Evolutionary conservation across 257 asterid genomes (phyloP), one percentile per base, ranked within the genome.

Genomic region (Primulina tabacum): DNA sequence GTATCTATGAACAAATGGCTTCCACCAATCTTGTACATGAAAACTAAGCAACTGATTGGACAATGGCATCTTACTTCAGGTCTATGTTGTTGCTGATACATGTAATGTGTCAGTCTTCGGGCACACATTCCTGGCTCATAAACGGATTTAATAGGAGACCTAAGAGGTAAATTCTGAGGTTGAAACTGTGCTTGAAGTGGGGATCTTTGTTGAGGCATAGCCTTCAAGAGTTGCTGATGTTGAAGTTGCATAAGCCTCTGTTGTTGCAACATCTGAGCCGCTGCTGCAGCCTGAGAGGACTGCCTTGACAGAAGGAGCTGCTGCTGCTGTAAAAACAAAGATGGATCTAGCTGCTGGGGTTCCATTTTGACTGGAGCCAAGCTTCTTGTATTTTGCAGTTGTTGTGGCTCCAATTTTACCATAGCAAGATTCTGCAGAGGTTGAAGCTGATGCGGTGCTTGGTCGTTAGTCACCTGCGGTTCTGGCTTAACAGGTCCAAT

Each of bases 51-150:
- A 68, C 6, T 32, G 34, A 32, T 32, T 32, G 5, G 34, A 32
- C 7, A 68, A 56, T 16, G 61, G 34, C 30, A 57, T 55, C 89
- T 82, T 84, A 90, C 99, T 75, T 89, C 95, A 76, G 99, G 96
- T 77, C 99, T 89, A 69, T 87, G 96, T 69, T 89, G 97, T 63
- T 93, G 99, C 85, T 90, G 99, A 75, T 90, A 87, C 96, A 93
- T 87, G 77, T 93, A 93, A 84, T 90, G 94, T 4, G 96, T 90
- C 73, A 93, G 86, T 81, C 99, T 83, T 11, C 96, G 85, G 50
- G 99, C 99, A 76, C 99, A 86, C 95, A 85, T 93, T 68, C 99
- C 99, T 32, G 99, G 99, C 84, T 93, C 99, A 71, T 93, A 93
- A 14, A 82, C 84, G 7, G 96, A 89, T 73, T 87, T 93, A 34